These are phyloP conservation scores for Cryptococcus maquisensis DNA, from an alignment of 1,284 basidiomycete species.

Conservation along the genomic window DNA sequence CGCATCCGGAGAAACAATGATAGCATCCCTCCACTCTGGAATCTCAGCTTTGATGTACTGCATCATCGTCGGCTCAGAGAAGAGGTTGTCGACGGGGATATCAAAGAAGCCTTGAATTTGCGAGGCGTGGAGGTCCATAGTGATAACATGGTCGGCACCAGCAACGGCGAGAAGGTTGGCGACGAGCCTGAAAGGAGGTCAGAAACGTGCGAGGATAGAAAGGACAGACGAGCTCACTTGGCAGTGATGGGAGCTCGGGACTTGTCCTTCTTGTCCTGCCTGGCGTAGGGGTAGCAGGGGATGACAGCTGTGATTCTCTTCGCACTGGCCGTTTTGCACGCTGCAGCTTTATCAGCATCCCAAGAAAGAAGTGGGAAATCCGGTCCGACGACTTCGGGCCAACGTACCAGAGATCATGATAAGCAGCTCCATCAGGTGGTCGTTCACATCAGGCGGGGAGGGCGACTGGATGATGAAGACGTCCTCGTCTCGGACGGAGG, in stretches of 20 bases:
- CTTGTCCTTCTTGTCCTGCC: slow-evolving; percentile 99
- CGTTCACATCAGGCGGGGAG: slow-evolving; percentile 49
- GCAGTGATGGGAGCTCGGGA: slow-evolving; percentile 94
- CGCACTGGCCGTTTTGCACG: slow-evolving; percentile 96
- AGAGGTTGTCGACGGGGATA: slow-evolving; percentile 96
- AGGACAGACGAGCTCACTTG: slow-evolving; percentile 54
- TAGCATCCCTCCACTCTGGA: slow-evolving; percentile 77
- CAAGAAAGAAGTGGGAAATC: neutral
- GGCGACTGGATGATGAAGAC: slow-evolving; percentile 87
- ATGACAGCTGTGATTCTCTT: slow-evolving; percentile 97
- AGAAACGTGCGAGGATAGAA: neutral
- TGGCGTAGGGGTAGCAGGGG: slow-evolving; percentile 93
- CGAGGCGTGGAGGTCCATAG: slow-evolving; percentile 95
- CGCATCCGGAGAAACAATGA: slow-evolving; percentile 95
- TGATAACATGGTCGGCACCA: slow-evolving; percentile 97
- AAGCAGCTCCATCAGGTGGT: slow-evolving; percentile 54
- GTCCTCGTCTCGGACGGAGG: slow-evolving; percentile 95
- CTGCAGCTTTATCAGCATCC: slow-evolving; percentile 51
- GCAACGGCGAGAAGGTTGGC: slow-evolving; percentile 97
- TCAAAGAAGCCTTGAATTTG: slow-evolving; percentile 99
- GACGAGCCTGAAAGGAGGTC: slow-evolving; percentile 54
- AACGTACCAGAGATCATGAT: slow-evolving; percentile 52
- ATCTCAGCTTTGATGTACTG: slow-evolving; percentile 86
- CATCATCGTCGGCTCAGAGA: slow-evolving; percentile 81
- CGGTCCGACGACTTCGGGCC: neutral